phyloP scores from a whole-genome alignment of 2,329 filamentous ascomycete species.

The Xenoacremonium recifei region DNA sequence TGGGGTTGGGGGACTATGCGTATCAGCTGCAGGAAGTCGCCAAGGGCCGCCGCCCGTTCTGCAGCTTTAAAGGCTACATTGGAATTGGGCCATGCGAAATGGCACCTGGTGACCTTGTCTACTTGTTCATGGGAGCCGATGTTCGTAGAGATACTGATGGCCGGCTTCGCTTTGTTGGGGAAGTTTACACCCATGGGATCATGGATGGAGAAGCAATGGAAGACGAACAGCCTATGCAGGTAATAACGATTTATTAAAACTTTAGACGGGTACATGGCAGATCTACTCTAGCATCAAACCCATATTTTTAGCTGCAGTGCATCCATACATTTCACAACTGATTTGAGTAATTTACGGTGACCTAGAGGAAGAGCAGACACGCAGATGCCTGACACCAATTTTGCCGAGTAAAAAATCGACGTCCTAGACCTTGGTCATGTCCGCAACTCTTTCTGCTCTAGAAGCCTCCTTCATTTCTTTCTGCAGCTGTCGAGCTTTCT shows the following conservation, averaged over 20 bases:
- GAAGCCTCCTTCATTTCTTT: conserved; percentile 26
- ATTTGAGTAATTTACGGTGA: no score
- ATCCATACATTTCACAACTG: no score
- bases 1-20: conserved; percentile 2
- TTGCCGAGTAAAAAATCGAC: no score
- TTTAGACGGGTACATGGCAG: no score
- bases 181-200: conserved; percentile 2
- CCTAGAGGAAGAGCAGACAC: no score
- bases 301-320: no score
- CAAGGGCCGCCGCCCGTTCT: background rate
- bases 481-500: conserved; percentile 38
- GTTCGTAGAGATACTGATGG: conserved; percentile 1
- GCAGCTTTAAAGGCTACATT: background rate
- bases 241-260: background rate
- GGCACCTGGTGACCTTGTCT: conserved; percentile 2
- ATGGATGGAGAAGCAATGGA: conserved; percentile 6
- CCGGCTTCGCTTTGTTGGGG: conserved; percentile 2
- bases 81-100: conserved; percentile 4
- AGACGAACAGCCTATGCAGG: background rate
- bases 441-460: no score
- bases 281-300: no score
- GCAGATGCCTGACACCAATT: no score
- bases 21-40: conserved; percentile 4
- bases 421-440: no score
- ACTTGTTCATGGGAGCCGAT: conserved; percentile 1